A percentile compares a stretch with the other conserved stretches of the same genome.
Conservation (phyloP, 805 yeast genomes). For the Metschnikowia drakensbergensis region DNA sequence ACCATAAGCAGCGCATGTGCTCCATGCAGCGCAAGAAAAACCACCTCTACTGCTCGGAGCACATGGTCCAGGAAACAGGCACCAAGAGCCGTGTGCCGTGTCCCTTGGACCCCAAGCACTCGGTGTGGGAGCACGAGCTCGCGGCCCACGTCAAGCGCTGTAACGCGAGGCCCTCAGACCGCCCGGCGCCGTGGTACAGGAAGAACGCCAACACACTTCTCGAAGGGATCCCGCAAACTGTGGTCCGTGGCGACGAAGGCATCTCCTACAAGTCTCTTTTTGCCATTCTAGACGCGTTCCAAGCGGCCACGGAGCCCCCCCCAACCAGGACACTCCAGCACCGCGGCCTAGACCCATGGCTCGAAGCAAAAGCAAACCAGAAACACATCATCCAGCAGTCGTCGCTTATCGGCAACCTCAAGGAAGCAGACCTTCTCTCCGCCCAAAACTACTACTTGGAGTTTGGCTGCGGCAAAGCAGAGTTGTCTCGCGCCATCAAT, state of each 20-base stretch:
- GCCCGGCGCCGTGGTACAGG: constrained; percentile 48
- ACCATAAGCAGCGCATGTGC: constrained; percentile 53
- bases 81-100: constrained; percentile 55
- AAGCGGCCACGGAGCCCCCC: constrained; percentile 17
- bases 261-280: not conserved
- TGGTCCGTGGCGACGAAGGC: not conserved
- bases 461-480: constrained; percentile 92
- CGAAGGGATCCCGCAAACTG: not conserved
- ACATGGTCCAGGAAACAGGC: constrained; percentile 30
- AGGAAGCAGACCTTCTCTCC: constrained; percentile 37
- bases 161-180: constrained; percentile 39
- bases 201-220: constrained; percentile 43
- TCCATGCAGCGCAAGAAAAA: constrained; percentile 54
- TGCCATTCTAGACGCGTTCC: constrained; percentile 5
- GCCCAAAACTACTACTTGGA: constrained; percentile 49
- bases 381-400: constrained; percentile 85
- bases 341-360: constrained; percentile 35
- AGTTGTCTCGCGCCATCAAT: constrained; percentile 63
- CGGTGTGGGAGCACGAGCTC: constrained; percentile 60
- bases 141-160: constrained; percentile 60
- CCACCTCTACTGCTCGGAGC: constrained; percentile 60
- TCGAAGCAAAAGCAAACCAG: constrained; percentile 48
- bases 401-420: constrained; percentile 68
- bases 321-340: constrained; percentile 20
- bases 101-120: constrained; percentile 72